Percentiles rank a stretch among this genome's conserved stretches.
These are phyloP conservation scores for Dendrobium nobile DNA, from an alignment of 106 monocot genomes.

Conservation along the genomic window DNA sequence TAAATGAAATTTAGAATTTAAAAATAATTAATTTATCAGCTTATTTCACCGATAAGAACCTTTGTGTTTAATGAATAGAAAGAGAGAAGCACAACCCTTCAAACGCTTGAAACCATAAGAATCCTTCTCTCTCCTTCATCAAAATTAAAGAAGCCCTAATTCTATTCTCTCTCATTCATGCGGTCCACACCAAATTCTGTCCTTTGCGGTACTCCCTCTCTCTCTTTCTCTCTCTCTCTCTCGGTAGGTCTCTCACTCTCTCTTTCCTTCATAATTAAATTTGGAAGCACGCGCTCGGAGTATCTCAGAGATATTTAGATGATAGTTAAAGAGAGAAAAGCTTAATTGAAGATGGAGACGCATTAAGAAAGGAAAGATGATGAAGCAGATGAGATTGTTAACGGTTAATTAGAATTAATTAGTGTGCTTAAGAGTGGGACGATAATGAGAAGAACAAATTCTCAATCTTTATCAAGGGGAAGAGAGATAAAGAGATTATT, in stretches of 20 bases:
- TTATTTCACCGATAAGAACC: no score
- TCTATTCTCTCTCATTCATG: background rate
- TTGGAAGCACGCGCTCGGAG: background rate
- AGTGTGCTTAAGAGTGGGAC: no score
- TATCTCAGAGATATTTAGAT: constrained; percentile 1
- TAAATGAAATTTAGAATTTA: no score
- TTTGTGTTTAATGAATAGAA: no score
- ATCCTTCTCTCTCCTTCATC: background rate
- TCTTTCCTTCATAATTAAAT: background rate
- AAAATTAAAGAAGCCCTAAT: background rate
- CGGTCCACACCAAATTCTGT: background rate
- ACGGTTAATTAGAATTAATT: no score
- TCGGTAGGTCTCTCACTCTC: background rate
- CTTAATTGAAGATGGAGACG: no score
- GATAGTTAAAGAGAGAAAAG: background rate
- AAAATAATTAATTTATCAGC: no score
- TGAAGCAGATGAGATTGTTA: no score
- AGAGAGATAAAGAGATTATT: background rate
- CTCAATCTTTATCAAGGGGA: background rate
- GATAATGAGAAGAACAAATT: background rate
- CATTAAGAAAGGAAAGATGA: background rate
- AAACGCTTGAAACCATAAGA: background rate
- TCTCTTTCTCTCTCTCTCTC: background rate
- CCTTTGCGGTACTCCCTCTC: background rate
- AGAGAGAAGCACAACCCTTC: background rate